Conservation (phyloP, 2,329 filamentous ascomycete genomes). For the Samsoniella hepiali region DNA sequence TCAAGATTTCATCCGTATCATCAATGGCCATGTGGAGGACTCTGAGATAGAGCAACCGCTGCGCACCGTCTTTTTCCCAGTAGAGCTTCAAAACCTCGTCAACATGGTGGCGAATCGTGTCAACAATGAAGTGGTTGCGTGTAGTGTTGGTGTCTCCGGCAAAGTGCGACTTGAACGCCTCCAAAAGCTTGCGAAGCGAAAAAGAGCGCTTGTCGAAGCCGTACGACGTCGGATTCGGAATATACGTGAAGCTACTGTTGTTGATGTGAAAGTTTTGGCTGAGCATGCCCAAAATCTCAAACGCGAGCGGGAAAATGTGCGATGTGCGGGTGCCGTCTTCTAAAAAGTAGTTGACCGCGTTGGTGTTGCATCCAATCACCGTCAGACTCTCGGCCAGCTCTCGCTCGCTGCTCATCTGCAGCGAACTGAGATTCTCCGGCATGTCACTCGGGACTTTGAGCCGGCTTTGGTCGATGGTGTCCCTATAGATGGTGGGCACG, state of each 20-base stretch:
- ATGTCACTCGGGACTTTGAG: slow-evolving; percentile 39
- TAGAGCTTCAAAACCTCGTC: slow-evolving; percentile 24
- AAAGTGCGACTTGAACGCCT: slow-evolving; percentile 36
- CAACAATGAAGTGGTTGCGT: slow-evolving; percentile 26
- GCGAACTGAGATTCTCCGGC: slow-evolving; percentile 38
- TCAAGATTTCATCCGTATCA: slow-evolving; percentile 43
- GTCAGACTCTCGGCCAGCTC: slow-evolving; percentile 53
- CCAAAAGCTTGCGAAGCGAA: slow-evolving; percentile 40
- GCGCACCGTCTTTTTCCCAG: slow-evolving; percentile 23
- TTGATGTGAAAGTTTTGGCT: slow-evolving; percentile 48
- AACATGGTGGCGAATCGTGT: slow-evolving; percentile 28
- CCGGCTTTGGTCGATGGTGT: slow-evolving; percentile 37
- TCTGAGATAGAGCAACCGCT: slow-evolving; percentile 36
- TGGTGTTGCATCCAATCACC: slow-evolving; percentile 52
- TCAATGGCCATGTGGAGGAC: slow-evolving; percentile 40
- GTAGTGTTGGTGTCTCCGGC: slow-evolving; percentile 20
- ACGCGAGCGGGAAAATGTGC: slow-evolving; percentile 55
- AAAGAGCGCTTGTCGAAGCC: slow-evolving; percentile 52
- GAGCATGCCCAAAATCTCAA: slow-evolving; percentile 59
- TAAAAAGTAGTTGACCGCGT: slow-evolving; percentile 45
- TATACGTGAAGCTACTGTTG: slow-evolving; percentile 48
- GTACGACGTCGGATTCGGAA: slow-evolving; percentile 56
- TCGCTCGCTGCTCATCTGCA: slow-evolving; percentile 47
- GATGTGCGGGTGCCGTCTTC: slow-evolving; percentile 38
- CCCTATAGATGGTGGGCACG: slow-evolving; percentile 52